phyloP scores from a whole-genome alignment of 2,329 filamentous ascomycete genomes.

The Xylogone sp. region DNA sequence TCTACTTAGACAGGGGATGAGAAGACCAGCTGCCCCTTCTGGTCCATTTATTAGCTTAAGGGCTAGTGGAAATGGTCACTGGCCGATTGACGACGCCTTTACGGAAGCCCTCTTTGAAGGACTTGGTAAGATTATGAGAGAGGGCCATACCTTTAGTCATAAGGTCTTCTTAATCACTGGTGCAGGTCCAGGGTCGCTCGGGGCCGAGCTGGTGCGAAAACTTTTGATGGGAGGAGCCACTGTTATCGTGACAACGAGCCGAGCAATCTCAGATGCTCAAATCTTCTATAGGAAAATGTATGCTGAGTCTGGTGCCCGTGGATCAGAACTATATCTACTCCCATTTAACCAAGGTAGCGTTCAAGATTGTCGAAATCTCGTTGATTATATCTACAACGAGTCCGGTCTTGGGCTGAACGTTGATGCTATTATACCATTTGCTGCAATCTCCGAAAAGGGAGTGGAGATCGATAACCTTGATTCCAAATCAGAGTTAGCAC shows the following conservation, averaged over 20 bases:
- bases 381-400: conserved; percentile 97
- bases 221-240: conserved; percentile 92
- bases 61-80: too few species aligned
- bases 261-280: conserved; percentile 90
- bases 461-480: conserved; percentile 92
- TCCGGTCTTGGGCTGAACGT: conserved; percentile 94
- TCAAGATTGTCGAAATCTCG: conserved; percentile 86
- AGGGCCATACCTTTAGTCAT: conserved; percentile 82
- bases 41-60: too few species aligned
- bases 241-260: conserved; percentile 92
- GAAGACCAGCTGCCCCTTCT: too few species aligned
- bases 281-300: conserved; percentile 99
- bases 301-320: conserved; percentile 81
- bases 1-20: too few species aligned
- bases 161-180: conserved; percentile 97
- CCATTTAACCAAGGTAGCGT: conserved; percentile 98
- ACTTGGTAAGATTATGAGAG: too few species aligned
- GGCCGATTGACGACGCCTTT: too few species aligned
- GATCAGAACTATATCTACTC: conserved; percentile 91
- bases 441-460: conserved; percentile 92
- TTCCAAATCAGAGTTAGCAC: conserved; percentile 91
- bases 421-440: conserved; percentile 91
- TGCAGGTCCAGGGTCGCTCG: conserved; percentile 92
- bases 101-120: too few species aligned
- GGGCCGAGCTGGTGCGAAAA: conserved; percentile 89